Evolutionary conservation across 208 protist genomes (phyloP), one percentile per base, ranked within the genome.

Genomic region (Lotmaria passim): DNA sequence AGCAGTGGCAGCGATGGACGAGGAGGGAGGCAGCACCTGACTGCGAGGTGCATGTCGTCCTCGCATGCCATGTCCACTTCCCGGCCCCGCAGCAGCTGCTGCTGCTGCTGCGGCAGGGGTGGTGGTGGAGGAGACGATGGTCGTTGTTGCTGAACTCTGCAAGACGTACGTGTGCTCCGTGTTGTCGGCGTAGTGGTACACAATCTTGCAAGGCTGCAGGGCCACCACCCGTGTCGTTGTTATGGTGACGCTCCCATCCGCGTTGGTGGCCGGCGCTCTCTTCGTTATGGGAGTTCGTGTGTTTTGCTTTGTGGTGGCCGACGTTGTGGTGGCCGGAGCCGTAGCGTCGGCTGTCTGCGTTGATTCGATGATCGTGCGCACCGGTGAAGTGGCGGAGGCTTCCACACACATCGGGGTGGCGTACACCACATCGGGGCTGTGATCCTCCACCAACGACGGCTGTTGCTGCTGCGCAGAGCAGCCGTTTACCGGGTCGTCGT

Each of bases 151-250:
- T 0, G 59, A 28, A 0, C 33, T 38, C 24, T 48, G 36, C 24
- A 70, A 30, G 3, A 70, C 53, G 53, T 70, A 70, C 41, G 53
- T 61, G 52, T 62, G 64, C 19, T 7, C 17, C 4, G 64, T 62
- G 53, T 70, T 23, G 31, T 70, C 64, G 11, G 64, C 31, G 64
- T 70, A 70, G 38, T 61, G 23, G 43, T 70, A 70, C 8, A 61
- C 38, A 34, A 70, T 62, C 41, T 61, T 70, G 33, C 52, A 55
- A 7, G 64, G 64, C 64, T 69, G 62, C 62, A 69, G n/a, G 4
- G 36, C 61, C 26, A 60, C 50, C 6, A 69, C 47, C 4, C 41
- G 66, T 14, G 69, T 69, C 17, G 33, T 69, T 33, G 63, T 74
- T 36, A 47, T 36, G 36, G 63, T 59, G 23, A 23, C 38, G n/a